phyloP scores from a whole-genome alignment of 768 basidiomycete genomes.

The Phaeotremella skinneri region DNA sequence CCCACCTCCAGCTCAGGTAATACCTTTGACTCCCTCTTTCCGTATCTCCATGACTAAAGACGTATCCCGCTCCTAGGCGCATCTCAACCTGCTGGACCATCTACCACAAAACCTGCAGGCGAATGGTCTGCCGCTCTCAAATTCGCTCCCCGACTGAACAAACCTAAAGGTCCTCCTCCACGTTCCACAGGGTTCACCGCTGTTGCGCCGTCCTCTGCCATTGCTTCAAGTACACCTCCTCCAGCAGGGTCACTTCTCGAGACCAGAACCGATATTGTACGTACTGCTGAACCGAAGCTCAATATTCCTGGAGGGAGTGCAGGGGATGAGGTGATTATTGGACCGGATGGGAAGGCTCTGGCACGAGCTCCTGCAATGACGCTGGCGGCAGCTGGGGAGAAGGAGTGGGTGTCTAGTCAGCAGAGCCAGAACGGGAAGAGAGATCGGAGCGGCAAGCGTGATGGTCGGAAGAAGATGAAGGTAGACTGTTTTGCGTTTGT shows the following conservation, averaged over 20 bases:
- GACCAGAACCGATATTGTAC: conserved; percentile 15
- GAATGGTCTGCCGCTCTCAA: conserved; percentile 44
- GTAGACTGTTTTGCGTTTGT: conserved; percentile 17
- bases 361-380: conserved; percentile 49
- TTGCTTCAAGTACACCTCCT: conserved; percentile 9
- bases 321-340: conserved; percentile 28
- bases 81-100: background rate
- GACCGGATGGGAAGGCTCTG: conserved; percentile 41
- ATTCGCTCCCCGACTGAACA: conserved; percentile 46
- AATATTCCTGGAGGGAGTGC: background rate
- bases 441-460: conserved; percentile 22
- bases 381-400: conserved; percentile 22
- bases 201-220: background rate
- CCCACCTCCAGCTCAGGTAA: no score
- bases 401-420: conserved; percentile 8
- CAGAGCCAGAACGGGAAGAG: conserved; percentile 18
- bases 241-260: conserved; percentile 4
- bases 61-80: background rate
- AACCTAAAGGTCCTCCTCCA: conserved; percentile 22
- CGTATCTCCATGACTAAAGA: no score
- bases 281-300: conserved; percentile 17
- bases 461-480: conserved; percentile 38
- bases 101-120: conserved; percentile 13
- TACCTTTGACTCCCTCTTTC: no score
- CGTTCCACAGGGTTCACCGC: conserved; percentile 16